Evolutionary conservation across 1,284 basidiomycete species (phyloP).

Genomic region (Sporisorium scitamineum): DNA sequence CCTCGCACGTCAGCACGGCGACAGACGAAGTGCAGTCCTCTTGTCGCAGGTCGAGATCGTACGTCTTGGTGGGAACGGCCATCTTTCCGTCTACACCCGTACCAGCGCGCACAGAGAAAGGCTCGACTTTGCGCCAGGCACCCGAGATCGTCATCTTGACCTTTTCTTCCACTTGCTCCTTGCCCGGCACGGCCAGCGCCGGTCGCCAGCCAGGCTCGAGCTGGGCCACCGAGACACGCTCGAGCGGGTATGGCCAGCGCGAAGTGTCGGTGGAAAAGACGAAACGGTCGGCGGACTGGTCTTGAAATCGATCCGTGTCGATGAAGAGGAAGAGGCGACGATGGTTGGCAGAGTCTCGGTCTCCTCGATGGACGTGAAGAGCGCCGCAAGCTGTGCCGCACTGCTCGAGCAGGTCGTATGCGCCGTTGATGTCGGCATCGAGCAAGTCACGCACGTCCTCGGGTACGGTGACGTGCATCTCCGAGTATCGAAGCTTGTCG

Average conservation of each 20-base stretch:
- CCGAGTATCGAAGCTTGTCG: constrained; percentile 78
- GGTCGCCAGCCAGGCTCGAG: constrained; percentile 54
- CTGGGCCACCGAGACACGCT: constrained; percentile 46
- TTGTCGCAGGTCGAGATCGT: constrained; percentile 36
- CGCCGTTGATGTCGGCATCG: constrained; percentile 84
- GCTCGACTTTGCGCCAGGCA: constrained; percentile 34
- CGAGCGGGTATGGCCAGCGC: constrained; percentile 52
- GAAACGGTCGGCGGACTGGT: constrained; percentile 47
- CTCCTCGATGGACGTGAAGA: constrained; percentile 78
- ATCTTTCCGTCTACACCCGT: constrained; percentile 36
- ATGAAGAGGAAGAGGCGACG: constrained; percentile 56
- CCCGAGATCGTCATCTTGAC: constrained; percentile 48
- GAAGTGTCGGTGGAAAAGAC: constrained; percentile 59
- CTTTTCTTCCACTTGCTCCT: constrained; percentile 31
- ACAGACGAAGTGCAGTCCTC: constrained; percentile 48
- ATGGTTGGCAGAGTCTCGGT: constrained; percentile 71
- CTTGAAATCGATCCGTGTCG: constrained; percentile 56
- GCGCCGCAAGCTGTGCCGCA: constrained; percentile 90
- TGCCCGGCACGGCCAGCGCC: constrained; percentile 22
- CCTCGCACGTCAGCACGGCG: constrained; percentile 47
- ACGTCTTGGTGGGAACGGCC: constrained; percentile 28
- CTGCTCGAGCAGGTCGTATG: constrained; percentile 81
- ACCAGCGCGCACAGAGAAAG: constrained; percentile 31
- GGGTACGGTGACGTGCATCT: constrained; percentile 76
- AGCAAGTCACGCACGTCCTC: constrained; percentile 73